Base-by-base conservation (phyloP, 495 filamentous ascomycete species). In the Terfezia boudieri region DNA sequence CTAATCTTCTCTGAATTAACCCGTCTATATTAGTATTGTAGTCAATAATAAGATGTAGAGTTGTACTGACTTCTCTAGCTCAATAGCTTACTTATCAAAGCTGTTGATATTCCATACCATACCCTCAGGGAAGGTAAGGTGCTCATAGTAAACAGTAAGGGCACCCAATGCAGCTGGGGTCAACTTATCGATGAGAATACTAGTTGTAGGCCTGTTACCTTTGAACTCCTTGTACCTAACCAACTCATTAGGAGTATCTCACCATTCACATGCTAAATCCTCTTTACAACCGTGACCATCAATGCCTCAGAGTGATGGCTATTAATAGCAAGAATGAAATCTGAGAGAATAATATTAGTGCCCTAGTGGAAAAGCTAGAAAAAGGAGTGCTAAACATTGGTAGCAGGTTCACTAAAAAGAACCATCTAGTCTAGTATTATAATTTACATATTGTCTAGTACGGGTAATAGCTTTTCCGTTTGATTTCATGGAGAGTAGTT, bases 221-320 rank as follows among this genome's bases (percentile, higher is more conserved):
- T 94, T 74, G 84, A 98, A 98, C 23, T 89, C 88, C 79, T 96
- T 98, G 80, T 98, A 92, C n/a, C 86, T 78, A 37, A 93, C 80
- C 20, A 98, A 75, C 55, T 84, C 73, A 53, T 87, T 81, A 20
- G 86, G 74, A 2, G 86, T 84, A 53, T 84, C 70, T 98, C 90
- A 36, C 82, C 77, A 69, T 85, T 82, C 58, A 98, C 86, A 70
- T 94, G 73, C 43, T 87, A 85, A 53, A 81, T 76, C 54, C 82
- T 87, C 78, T 96, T 98, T 65, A 92, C 90, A n/a, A n/a, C n/a
- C n/a, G n/a, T n/a, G 53, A 96, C 86, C 90, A 98, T 98, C 62
- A 98, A 75, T 36, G 90, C 90, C 73, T 98, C 90, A 22, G 92
- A 79, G 72, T 98, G 90, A 43, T 98, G 90, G 52, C 83, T 88